Conservation (phyloP, 768 basidiomycete species). For the Boletus rubropictus region DNA sequence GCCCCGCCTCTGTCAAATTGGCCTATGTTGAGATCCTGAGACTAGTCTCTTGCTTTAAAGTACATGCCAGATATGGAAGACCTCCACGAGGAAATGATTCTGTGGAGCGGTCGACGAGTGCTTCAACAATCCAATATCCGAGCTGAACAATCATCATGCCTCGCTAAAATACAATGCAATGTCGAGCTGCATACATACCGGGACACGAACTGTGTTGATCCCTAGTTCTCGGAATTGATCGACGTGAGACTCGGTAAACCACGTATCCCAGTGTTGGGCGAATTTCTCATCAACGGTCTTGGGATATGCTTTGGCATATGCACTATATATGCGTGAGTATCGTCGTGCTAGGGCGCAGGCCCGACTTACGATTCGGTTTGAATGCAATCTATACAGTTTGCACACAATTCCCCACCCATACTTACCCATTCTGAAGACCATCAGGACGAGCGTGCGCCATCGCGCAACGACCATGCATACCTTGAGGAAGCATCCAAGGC, state of each 20-base stretch:
- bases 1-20: constrained; percentile 49
- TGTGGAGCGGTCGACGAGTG: constrained; percentile 51
- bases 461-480: constrained; percentile 24
- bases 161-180: not conserved
- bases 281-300: constrained; percentile 53
- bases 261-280: constrained; percentile 62
- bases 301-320: constrained; percentile 56
- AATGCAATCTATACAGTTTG: constrained; percentile 59
- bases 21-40: not conserved
- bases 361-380: constrained; percentile 54
- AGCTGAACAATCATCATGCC: constrained; percentile 39
- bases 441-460: not conserved
- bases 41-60: not conserved
- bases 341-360: too few species aligned
- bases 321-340: constrained; percentile 32
- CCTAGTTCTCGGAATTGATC: constrained; percentile 45
- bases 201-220: constrained; percentile 74
- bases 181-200: constrained; percentile 39
- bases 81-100: constrained; percentile 72
- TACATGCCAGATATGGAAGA: constrained; percentile 52
- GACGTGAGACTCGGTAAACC: constrained; percentile 67
- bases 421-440: constrained; percentile 50
- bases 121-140: constrained; percentile 79
- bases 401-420: constrained; percentile 68
- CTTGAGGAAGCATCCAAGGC: constrained; percentile 77